phyloP scores from a whole-genome alignment of 176 grass and related monocot species.

The Chloris gayana region DNA sequence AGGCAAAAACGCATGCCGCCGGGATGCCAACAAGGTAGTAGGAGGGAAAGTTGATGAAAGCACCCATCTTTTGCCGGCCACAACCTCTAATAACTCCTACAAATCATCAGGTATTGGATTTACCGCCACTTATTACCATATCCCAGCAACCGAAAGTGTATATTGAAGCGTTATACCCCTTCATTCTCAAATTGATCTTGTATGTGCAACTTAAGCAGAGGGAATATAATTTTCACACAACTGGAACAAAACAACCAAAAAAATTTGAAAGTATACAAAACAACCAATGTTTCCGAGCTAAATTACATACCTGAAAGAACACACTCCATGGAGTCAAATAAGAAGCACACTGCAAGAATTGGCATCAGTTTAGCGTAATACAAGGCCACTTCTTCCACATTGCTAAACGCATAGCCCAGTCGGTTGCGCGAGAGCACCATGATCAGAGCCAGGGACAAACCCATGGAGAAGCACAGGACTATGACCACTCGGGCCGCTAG shows the following conservation, averaged over 20 bases:
- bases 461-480: conserved; percentile 5
- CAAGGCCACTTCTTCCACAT: conserved; percentile 43
- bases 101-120: not conserved
- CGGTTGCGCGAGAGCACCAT: conserved; percentile 42
- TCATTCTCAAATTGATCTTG: too few relatives aligned
- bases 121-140: too few relatives aligned
- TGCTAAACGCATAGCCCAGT: conserved; percentile 57
- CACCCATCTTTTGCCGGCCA: not conserved
- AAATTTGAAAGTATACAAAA: too few relatives aligned
- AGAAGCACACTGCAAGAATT: conserved; percentile 44
- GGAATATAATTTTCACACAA: too few relatives aligned
- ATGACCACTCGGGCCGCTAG: conserved; percentile 31
- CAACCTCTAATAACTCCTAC: not conserved
- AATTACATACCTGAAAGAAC: conserved; percentile 56
- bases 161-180: too few relatives aligned
- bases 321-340: conserved; percentile 53
- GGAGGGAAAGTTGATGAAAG: not conserved
- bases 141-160: too few relatives aligned
- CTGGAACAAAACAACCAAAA: too few relatives aligned
- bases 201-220: too few relatives aligned
- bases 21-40: not conserved
- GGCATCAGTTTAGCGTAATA: conserved; percentile 48
- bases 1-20: not conserved
- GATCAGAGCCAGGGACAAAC: conserved; percentile 25
- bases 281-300: too few relatives aligned